A percentile compares a stretch with the other conserved stretches of the same genome.
phyloP scores from a whole-genome alignment of 1,139 yeast species.

The Saccharomyces hybrid region DNA sequence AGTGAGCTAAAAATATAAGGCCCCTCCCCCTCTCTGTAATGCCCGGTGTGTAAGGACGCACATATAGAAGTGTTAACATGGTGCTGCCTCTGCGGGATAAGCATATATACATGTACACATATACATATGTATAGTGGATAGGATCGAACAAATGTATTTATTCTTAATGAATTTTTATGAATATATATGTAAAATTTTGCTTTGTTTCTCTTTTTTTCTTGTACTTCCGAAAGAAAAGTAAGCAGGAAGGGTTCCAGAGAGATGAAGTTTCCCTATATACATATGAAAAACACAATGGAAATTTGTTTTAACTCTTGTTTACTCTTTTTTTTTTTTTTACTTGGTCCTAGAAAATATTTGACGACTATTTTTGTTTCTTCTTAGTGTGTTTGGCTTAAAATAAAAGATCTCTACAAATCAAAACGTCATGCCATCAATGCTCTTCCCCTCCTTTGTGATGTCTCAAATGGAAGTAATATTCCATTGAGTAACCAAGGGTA shows the following conservation, averaged over 20 bases:
- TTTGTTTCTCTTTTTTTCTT: background rate
- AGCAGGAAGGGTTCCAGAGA: background rate
- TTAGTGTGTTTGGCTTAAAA: background rate
- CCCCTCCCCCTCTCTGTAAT: too few species aligned
- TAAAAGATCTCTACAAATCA: background rate
- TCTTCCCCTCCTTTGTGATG: slow-evolving; percentile 41
- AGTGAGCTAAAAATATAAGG: slow-evolving; percentile 18
- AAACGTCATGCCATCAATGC: slow-evolving; percentile 10
- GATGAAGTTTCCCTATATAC: background rate
- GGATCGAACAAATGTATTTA: background rate
- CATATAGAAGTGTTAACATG: background rate
- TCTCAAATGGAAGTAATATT: slow-evolving; percentile 83
- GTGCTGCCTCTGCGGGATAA: background rate
- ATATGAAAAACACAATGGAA: background rate
- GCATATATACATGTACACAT: background rate
- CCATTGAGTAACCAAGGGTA: slow-evolving; percentile 81
- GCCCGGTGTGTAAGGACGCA: too few species aligned
- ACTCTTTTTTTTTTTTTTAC: background rate
- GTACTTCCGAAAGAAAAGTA: background rate
- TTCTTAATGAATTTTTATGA: background rate
- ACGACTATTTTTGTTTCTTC: background rate
- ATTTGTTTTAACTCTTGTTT: background rate
- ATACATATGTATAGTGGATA: background rate
- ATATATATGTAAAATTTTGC: background rate
- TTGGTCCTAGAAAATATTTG: too few species aligned